Percentiles rank a stretch among this genome's conserved stretches.
These are phyloP conservation scores for Chrysanthemum makinoi DNA, from an alignment of 129 eudicot genomes.

Conservation along the genomic window DNA sequence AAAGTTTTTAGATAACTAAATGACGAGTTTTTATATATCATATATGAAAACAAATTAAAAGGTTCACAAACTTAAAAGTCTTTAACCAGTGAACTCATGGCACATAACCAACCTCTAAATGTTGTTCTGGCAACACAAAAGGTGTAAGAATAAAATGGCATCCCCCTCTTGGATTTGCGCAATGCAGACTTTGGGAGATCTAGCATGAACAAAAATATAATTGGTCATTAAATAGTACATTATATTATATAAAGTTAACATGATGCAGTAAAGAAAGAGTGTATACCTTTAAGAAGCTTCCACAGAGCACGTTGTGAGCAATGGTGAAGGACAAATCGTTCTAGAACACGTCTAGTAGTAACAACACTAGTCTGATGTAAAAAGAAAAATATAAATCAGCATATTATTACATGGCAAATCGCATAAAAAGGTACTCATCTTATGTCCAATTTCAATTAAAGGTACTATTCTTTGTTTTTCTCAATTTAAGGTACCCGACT, in stretches of 20 bases:
- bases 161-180: conserved; percentile 77
- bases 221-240: neutral
- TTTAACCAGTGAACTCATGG: neutral
- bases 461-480: too few relatives aligned
- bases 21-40: neutral
- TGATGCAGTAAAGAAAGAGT: neutral
- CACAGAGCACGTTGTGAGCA: conserved; percentile 80
- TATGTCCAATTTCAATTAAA: too few relatives aligned
- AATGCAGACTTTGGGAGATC: conserved; percentile 84
- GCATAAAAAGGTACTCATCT: too few relatives aligned
- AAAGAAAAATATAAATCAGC: neutral
- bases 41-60: neutral
- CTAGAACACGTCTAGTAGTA: conserved; percentile 82
- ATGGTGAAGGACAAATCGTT: conserved; percentile 75
- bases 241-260: conserved; percentile 12
- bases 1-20: too few relatives aligned
- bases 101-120: conserved; percentile 60
- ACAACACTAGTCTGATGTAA: conserved; percentile 61
- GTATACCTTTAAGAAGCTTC: conserved; percentile 92
- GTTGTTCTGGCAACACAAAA: conserved; percentile 70
- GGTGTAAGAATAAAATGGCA: conserved; percentile 52
- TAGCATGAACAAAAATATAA: conserved; percentile 28
- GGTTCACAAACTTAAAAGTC: neutral
- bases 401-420: too few relatives aligned
- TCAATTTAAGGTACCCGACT: too few relatives aligned